These are phyloP conservation scores for Amanita pseudoporphyria DNA, from an alignment of 768 basidiomycete genomes.

Conservation along the genomic window DNA sequence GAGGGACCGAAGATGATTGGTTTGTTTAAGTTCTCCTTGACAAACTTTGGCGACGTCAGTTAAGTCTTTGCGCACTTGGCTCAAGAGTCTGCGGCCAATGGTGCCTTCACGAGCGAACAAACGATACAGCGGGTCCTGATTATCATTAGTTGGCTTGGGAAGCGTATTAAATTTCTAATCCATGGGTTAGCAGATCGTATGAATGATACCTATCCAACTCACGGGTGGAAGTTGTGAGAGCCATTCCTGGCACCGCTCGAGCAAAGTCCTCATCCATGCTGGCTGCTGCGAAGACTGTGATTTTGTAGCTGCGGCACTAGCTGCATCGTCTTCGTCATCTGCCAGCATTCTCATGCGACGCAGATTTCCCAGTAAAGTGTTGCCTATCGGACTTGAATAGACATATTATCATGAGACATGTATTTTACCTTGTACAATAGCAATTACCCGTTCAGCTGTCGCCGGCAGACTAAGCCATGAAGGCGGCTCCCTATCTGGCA, in stretches of 20 bases:
- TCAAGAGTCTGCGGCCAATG: constrained; percentile 73
- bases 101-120: constrained; percentile 83
- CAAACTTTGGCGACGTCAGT: constrained; percentile 76
- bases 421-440: constrained; percentile 71
- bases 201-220: constrained; percentile 15
- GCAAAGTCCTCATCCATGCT: constrained; percentile 87
- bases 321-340: constrained; percentile 73
- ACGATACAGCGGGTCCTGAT: constrained; percentile 78
- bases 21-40: constrained; percentile 84
- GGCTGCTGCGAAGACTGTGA: constrained; percentile 68
- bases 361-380: constrained; percentile 74
- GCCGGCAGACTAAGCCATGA: constrained; percentile 92
- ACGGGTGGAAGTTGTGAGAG: constrained; percentile 68
- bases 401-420: neutral
- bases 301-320: constrained; percentile 44
- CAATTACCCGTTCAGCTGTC: constrained; percentile 88
- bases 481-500: constrained; percentile 92
- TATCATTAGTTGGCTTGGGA: constrained; percentile 55
- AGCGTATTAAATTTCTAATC: constrained; percentile 54
- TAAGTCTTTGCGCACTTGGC: constrained; percentile 73
- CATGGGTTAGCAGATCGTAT: neutral
- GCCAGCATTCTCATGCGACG: constrained; percentile 87
- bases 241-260: constrained; percentile 82
- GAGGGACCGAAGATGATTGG: constrained; percentile 87
- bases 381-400: constrained; percentile 37